Percentiles rank a stretch among this genome's conserved stretches.
phyloP scores from a whole-genome alignment of 176 grass and related monocot species.

The Eleusine coracana region DNA sequence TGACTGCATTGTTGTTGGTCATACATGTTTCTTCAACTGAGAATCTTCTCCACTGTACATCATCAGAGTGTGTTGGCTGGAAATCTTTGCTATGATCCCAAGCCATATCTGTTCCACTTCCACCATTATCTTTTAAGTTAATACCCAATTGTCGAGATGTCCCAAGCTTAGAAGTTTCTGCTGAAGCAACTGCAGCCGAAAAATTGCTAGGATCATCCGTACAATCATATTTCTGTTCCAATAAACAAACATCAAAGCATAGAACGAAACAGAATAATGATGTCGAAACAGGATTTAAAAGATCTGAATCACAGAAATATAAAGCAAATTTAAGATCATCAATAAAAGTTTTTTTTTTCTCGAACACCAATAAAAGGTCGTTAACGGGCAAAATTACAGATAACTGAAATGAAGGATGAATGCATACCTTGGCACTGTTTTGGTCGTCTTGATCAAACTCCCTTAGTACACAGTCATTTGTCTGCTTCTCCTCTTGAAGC shows the following conservation, averaged over 20 bases:
- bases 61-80: conserved; percentile 2
- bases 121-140: conserved; percentile 3
- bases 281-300: not conserved
- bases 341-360: too few relatives aligned
- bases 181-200: not conserved
- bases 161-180: conserved; percentile 13
- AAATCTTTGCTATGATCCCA: conserved; percentile 48
- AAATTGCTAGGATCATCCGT: conserved; percentile 1
- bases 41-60: not conserved
- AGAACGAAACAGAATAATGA: not conserved
- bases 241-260: not conserved
- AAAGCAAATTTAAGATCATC: not conserved
- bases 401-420: not conserved
- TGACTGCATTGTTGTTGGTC: conserved; percentile 8
- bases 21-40: conserved; percentile 14
- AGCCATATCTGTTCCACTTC: conserved; percentile 14
- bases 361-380: too few relatives aligned
- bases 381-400: not conserved
- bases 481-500: conserved; percentile 30
- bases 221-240: conserved; percentile 33
- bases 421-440: conserved; percentile 5
- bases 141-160: not conserved
- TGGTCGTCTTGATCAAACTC: not conserved
- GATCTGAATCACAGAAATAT: not conserved
- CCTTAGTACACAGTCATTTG: not conserved